These are phyloP conservation scores for Rhododendron molle DNA, from an alignment of 148 eudicot species.

Conservation along the genomic window DNA sequence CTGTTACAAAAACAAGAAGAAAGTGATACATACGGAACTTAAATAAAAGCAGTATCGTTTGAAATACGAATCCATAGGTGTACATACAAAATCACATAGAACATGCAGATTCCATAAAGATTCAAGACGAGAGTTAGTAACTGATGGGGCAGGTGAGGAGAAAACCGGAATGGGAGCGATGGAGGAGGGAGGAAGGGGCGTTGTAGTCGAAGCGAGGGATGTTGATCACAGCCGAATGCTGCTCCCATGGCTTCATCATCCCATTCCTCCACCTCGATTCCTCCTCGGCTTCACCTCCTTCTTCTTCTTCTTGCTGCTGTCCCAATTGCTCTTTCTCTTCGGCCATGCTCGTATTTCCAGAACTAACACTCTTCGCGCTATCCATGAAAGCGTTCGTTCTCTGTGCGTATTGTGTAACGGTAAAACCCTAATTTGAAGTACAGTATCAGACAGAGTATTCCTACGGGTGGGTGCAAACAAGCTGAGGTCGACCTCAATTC, in stretches of 20 bases:
- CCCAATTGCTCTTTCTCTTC: not conserved
- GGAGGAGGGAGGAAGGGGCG: constrained; percentile 69
- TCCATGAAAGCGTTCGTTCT: not conserved
- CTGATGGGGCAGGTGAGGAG: constrained; percentile 80
- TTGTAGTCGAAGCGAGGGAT: constrained; percentile 41
- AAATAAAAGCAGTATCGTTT: not conserved
- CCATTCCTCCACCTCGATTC: not conserved
- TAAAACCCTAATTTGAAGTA: not conserved
- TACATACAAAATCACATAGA: not conserved
- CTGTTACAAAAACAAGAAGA: not conserved
- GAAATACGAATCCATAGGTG: not conserved
- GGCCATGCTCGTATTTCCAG: not conserved
- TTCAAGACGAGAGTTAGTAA: not conserved
- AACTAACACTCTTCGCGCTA: not conserved
- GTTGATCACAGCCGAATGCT: not conserved
- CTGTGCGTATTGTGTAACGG: not conserved
- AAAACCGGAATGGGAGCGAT: constrained; percentile 55
- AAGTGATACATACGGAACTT: not conserved
- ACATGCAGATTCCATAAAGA: not conserved
- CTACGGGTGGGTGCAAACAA: no score
- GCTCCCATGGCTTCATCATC: not conserved
- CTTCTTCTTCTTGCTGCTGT: not conserved
- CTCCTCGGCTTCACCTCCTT: not conserved
- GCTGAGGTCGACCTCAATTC: no score
- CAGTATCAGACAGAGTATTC: not conserved